Base-by-base conservation (phyloP, 1,284 basidiomycete genomes). In the Rugosomyces carneus region DNA sequence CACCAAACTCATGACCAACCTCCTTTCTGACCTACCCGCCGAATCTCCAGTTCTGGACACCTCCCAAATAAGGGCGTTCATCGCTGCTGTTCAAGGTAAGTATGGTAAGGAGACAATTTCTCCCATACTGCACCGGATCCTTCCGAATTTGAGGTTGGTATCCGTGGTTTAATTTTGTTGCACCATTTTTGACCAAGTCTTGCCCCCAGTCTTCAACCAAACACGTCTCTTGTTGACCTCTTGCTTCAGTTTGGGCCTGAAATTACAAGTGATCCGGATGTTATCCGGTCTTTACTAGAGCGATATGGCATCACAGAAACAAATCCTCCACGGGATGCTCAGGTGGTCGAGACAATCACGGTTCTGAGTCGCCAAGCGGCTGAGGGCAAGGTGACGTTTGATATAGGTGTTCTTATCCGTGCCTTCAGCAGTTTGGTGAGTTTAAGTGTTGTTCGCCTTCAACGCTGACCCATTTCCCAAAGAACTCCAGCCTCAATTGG, bases 171-270 rank as follows among this genome's bases (percentile, higher is more conserved):
- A 16, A 4, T 19, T 6, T 44, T 27, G 48, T 43, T 19, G 47
- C 45, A 35, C 19, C 36, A 8, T 13, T 47, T 37, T 27, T 38
- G 20, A 45, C 42, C 24, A 40, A 32, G 31, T 44, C 48, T 53
- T 47, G 36, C 29, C 38, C 36, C 43, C 50, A 90, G 88, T 60
- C 67, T 91, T 27, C 70, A 80, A 1, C 63, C 80, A 7, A 77
- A 78, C 23, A 78, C 81, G 13, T 75, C 83, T 7, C 72, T 89
- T 13, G 80, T 89, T 4, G 83, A 89, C 61, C 73, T 76, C 13
- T 68, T 91, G 46, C 75, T 83, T 29, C 81, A 88, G 53, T 70
- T 91, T 11, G 88, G 87, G 1, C 75, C 82, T 23, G 88, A 91
- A 15, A 76, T 89, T 27, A 87, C 86, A 2, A 73, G 70, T 50